phyloP scores from a whole-genome alignment of 345 rosid genomes.

The Euphorbia lathyris region DNA sequence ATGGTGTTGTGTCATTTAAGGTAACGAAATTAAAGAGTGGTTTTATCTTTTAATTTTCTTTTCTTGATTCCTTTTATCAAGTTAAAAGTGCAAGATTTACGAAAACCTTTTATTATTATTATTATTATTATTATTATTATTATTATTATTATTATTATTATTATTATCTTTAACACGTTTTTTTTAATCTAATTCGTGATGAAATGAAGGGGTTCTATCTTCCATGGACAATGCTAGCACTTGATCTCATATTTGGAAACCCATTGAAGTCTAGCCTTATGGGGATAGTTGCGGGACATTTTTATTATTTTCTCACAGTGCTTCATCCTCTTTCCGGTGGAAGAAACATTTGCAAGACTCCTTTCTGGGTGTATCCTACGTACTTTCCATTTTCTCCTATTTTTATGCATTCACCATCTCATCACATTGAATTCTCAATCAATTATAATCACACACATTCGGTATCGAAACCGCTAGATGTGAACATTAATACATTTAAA shows the following conservation, averaged over 20 bases:
- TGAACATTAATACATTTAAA: too few relatives aligned
- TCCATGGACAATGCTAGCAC: conserved; percentile 66
- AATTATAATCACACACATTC: too few relatives aligned
- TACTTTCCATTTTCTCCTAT: background rate
- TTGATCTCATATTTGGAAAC: conserved; percentile 51
- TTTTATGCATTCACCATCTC: background rate
- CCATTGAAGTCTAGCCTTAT: conserved; percentile 54
- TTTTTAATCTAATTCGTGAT: too few relatives aligned
- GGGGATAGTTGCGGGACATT: conserved; percentile 64
- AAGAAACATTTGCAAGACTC: conserved; percentile 46
- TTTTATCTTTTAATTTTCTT: too few relatives aligned
- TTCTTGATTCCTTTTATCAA: too few relatives aligned
- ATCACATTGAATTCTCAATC: too few relatives aligned
- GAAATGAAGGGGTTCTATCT: conserved; percentile 54
- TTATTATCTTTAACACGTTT: too few relatives aligned
- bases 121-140: too few relatives aligned
- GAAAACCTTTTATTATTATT: too few relatives aligned
- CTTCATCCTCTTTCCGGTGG: conserved; percentile 70
- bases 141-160: too few relatives aligned
- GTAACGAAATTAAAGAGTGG: conserved; percentile 20
- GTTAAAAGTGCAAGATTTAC: too few relatives aligned
- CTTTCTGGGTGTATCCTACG: conserved; percentile 61
- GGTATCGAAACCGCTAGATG: too few relatives aligned
- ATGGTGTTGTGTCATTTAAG: conserved; percentile 56
- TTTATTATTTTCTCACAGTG: conserved; percentile 56